Conservation (phyloP, 768 basidiomycete species). For the Macrocybe gigantea region DNA sequence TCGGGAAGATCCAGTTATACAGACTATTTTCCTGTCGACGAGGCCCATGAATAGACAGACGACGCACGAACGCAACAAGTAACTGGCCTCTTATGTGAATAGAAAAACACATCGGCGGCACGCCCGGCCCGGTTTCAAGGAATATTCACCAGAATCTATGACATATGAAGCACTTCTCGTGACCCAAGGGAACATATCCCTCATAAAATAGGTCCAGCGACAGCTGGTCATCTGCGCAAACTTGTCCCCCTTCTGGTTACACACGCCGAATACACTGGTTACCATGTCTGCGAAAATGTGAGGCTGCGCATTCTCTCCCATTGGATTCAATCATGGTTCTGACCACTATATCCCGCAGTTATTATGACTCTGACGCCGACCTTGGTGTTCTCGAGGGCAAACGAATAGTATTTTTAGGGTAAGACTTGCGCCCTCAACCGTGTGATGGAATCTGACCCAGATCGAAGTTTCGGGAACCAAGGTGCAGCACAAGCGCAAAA, state of each 20-base stretch:
- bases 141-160: too few species aligned
- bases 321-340: too few species aligned
- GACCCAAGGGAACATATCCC: too few species aligned
- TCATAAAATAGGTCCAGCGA: too few species aligned
- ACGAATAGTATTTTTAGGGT: constrained; percentile 59
- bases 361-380: constrained; percentile 61
- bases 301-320: constrained; percentile 9
- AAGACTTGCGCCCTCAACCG: not conserved
- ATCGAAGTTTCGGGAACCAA: constrained; percentile 56
- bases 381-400: constrained; percentile 38
- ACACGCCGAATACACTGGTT: not conserved
- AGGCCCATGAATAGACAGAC: constrained; percentile 26
- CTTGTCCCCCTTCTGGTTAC: too few species aligned
- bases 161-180: too few species aligned
- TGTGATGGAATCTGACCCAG: not conserved
- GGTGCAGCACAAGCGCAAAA: constrained; percentile 66
- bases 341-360: constrained; percentile 25
- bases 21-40: constrained; percentile 51
- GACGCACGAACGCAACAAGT: not conserved
- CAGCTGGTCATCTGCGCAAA: too few species aligned
- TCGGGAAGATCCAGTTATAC: constrained; percentile 68
- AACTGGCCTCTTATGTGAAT: too few species aligned
- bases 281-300: constrained; percentile 52
- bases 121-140: too few species aligned
- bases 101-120: too few species aligned